Percentiles rank a stretch among this genome's conserved stretches.
Conservation (phyloP, 352 stramenopile species). For the Phytopythium oedochilum region DNA sequence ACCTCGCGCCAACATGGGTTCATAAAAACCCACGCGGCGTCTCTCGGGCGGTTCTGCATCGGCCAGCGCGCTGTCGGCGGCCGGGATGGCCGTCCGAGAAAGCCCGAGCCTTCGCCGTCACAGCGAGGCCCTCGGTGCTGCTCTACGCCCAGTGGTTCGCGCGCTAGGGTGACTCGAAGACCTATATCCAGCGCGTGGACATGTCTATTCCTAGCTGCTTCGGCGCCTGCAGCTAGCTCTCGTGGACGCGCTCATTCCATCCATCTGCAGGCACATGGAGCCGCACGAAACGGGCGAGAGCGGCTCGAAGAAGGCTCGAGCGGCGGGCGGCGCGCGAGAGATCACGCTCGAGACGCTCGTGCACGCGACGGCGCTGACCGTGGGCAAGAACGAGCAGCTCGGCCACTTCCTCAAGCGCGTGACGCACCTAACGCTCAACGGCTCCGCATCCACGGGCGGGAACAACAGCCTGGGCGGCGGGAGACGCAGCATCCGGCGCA, state of each 20-base stretch:
- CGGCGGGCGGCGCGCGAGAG: slow-evolving; percentile 18
- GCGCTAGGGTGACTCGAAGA: background rate
- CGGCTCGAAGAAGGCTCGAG: background rate
- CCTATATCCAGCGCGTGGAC: background rate
- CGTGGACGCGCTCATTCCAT: too few relatives aligned
- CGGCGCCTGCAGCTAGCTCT: too few relatives aligned
- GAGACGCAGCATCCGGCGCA: slow-evolving; percentile 22
- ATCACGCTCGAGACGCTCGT: slow-evolving; percentile 62
- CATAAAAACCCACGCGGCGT: too few relatives aligned
- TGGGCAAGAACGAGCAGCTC: slow-evolving; percentile 58
- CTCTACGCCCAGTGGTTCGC: background rate
- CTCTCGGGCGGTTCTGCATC: too few relatives aligned
- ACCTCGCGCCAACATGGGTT: background rate
- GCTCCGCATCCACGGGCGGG: slow-evolving; percentile 26
- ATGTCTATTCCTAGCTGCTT: background rate
- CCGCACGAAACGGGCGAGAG: slow-evolving; percentile 2
- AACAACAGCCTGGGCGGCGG: slow-evolving; percentile 5
- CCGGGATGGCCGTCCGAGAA: too few relatives aligned
- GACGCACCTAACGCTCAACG: slow-evolving; percentile 65
- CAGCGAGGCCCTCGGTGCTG: too few relatives aligned
- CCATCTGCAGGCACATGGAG: too few relatives aligned
- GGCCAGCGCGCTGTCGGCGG: too few relatives aligned
- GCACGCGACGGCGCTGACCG: slow-evolving; percentile 54
- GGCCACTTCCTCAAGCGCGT: slow-evolving; percentile 71
- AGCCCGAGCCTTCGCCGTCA: too few relatives aligned